Base-by-base conservation (phyloP, 148 eudicot genomes). In the Amaranthus cruentus region DNA sequence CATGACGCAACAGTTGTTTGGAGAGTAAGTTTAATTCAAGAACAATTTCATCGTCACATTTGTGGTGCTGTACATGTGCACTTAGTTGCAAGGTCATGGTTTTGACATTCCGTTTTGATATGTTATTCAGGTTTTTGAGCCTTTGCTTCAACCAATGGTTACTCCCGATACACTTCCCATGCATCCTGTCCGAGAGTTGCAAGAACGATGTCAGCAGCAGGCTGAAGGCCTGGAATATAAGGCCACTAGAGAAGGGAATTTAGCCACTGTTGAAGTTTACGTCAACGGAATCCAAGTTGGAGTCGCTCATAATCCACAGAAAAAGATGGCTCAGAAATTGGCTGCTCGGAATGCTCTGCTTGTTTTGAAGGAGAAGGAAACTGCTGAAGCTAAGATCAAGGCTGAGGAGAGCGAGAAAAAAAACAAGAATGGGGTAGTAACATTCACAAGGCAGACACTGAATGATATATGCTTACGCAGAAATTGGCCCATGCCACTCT, bases 401-500 rank as follows among this genome's bases (percentile, higher is more conserved):
- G 78, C 64, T 15, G 84, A 80, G 46, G 89, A 95, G 70, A 83
- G 78, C 10, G 90, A 82, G 66, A 87, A 86, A 82, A 91, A 89
- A 85, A 84, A 70, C 51, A 87, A 85, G 80, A 91, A 84, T 71
- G 86, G 80, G 50, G 83, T 78, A 70, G 93, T 87, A 59, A 84
- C 91, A 47, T 95, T 88, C 82, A 95, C 99, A 14, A 87, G 99
- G 75, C 99, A 95, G 84, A 95, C 99, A 8, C 74, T 95, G 72
- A 95, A 95, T 61, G 99, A 95, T 76, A 95, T 95, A 14, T 95
- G 99, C 76, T 76, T 95, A 83, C 96, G 99, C 10, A 88, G 84
- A 76, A 95, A 95, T 82, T 95, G 99, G 99, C 99, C 99, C 42
- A 95, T 95, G 97, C 99, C 99, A 28, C 76, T 88, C 55, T 95